phyloP scores from a whole-genome alignment of 2,329 filamentous ascomycete species.

The Venturiaceae sp. region DNA sequence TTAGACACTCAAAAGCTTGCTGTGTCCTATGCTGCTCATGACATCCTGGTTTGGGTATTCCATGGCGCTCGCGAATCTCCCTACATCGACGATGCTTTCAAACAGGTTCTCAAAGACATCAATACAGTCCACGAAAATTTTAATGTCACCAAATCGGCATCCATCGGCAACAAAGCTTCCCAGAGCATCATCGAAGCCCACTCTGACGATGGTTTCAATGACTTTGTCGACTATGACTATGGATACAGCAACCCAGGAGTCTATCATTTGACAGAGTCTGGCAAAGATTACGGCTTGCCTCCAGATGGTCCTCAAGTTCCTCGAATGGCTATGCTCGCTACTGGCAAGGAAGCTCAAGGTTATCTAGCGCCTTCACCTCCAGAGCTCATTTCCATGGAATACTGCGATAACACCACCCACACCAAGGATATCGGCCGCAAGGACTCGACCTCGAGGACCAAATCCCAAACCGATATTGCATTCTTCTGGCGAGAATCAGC shows the following conservation, averaged over 20 bases:
- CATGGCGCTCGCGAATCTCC: constrained; percentile 18
- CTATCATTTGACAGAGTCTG: constrained; percentile 17
- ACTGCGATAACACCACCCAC: constrained; percentile 13
- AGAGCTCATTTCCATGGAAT: constrained; percentile 12
- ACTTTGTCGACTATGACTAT: constrained; percentile 15
- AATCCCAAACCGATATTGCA: constrained; percentile 16
- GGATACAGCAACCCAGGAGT: constrained; percentile 12
- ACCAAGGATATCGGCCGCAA: constrained; percentile 16
- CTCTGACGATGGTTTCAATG: constrained; percentile 16
- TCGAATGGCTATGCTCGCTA: constrained; percentile 15
- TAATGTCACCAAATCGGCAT: constrained; percentile 11
- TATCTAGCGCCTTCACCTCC: constrained; percentile 16
- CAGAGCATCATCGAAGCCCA: constrained; percentile 13
- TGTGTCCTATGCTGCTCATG: constrained; percentile 20
- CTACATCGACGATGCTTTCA: constrained; percentile 13
- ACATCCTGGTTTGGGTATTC: constrained; percentile 17
- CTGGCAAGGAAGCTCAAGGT: constrained; percentile 15
- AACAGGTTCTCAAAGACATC: constrained; percentile 12
- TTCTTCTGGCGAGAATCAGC: constrained; percentile 20
- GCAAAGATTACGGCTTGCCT: constrained; percentile 12
- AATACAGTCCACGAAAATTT: constrained; percentile 12
- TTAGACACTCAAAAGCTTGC: constrained; percentile 19
- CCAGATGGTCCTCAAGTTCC: constrained; percentile 19
- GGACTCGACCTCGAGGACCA: constrained; percentile 15
- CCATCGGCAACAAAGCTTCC: constrained; percentile 14